These are phyloP conservation scores for Zelopaecilomyces penicillatus DNA, from an alignment of 2,329 filamentous ascomycete genomes.

Conservation along the genomic window DNA sequence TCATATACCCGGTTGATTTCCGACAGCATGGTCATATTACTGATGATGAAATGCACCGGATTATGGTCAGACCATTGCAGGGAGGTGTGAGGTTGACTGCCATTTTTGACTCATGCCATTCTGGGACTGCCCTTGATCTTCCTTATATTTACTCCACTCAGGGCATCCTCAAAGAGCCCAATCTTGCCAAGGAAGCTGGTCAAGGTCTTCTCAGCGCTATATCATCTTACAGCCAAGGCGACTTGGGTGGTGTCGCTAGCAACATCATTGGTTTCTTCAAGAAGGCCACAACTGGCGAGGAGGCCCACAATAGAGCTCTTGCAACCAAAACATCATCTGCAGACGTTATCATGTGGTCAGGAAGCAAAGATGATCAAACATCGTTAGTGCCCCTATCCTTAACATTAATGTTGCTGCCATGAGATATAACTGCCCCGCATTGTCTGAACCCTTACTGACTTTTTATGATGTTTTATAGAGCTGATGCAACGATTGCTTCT, in stretches of 20 bases:
- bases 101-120: constrained; percentile 61
- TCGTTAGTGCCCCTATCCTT: constrained; percentile 50
- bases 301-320: constrained; percentile 71
- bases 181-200: constrained; percentile 59
- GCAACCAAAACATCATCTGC: constrained; percentile 89
- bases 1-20: constrained; percentile 79
- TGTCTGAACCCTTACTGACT: too few species aligned
- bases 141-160: constrained; percentile 64
- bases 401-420: constrained; percentile 1
- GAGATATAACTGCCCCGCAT: too few species aligned
- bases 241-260: constrained; percentile 73
- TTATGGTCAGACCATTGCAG: constrained; percentile 54
- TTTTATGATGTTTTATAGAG: constrained; percentile 39
- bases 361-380: constrained; percentile 93
- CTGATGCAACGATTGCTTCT: constrained; percentile 83
- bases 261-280: constrained; percentile 80
- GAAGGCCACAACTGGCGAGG: constrained; percentile 73
- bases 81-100: constrained; percentile 51
- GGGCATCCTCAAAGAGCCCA: constrained; percentile 60
- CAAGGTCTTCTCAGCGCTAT: constrained; percentile 54
- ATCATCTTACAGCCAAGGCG: constrained; percentile 56
- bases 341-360: constrained; percentile 96
- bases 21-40: constrained; percentile 71
- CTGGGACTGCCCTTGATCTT: constrained; percentile 56
- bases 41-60: constrained; percentile 73